Conservation (phyloP, 306 rosid genomes). For the Crotalaria pallida region DNA sequence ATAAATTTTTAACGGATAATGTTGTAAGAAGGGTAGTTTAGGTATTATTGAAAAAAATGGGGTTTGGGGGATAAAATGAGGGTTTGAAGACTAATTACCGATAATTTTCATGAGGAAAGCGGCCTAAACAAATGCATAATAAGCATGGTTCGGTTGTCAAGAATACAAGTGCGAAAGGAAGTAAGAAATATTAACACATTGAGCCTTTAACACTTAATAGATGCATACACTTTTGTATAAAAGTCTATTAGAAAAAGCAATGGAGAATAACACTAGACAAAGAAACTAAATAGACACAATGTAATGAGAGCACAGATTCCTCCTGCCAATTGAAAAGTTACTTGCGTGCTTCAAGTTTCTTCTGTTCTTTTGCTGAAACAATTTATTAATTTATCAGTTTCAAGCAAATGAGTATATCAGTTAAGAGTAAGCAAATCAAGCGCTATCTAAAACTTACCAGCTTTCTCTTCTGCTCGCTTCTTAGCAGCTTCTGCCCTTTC, state of each 20-base stretch:
- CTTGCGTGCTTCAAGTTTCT: slow-evolving; percentile 75
- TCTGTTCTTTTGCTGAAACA: slow-evolving; percentile 75
- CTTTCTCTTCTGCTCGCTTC: slow-evolving; percentile 78
- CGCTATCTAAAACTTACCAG: slow-evolving; percentile 38
- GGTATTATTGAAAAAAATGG: too few relatives aligned
- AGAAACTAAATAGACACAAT: background rate
- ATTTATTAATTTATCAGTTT: slow-evolving; percentile 16
- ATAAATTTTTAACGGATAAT: too few relatives aligned
- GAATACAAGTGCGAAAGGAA: too few relatives aligned
- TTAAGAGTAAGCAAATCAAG: background rate
- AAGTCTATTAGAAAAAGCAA: background rate
- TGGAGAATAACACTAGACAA: background rate
- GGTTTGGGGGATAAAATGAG: too few relatives aligned
- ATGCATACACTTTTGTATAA: background rate
- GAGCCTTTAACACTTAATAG: background rate
- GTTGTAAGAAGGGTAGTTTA: too few relatives aligned
- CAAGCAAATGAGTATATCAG: background rate
- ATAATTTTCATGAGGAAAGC: background rate
- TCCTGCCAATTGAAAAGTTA: slow-evolving; percentile 25
- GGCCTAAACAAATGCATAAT: background rate
- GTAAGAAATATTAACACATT: background rate
- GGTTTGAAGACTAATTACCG: too few relatives aligned
- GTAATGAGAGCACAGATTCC: slow-evolving; percentile 12
- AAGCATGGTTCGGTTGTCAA: background rate
- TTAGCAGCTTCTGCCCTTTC: slow-evolving; percentile 92